A percentile compares a stretch with the other conserved stretches of the same genome.
These are phyloP conservation scores for Cucurbita pepo DNA, from an alignment of 306 rosid species.

Conservation along the genomic window DNA sequence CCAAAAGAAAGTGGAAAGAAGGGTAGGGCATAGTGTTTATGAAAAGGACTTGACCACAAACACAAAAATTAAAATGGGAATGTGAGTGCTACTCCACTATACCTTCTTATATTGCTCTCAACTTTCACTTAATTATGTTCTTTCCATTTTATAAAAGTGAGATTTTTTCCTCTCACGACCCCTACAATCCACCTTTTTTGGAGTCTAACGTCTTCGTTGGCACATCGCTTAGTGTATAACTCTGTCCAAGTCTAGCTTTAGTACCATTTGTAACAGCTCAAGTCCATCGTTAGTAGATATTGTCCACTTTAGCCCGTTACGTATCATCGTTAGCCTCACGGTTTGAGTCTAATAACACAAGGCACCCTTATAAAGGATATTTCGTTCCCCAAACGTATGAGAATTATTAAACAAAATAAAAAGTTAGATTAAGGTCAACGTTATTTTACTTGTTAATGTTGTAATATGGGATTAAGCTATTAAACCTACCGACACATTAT, in stretches of 20 bases:
- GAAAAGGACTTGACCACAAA: slow-evolving; percentile 1
- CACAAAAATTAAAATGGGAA: not conserved
- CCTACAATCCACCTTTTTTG: too few relatives aligned
- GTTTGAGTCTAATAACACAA: too few relatives aligned
- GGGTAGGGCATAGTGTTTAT: not conserved
- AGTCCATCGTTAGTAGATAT: too few relatives aligned
- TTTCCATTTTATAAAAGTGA: not conserved
- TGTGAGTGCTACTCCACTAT: slow-evolving; percentile 1
- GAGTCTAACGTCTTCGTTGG: too few relatives aligned
- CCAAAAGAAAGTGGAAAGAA: not conserved
- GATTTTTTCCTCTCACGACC: too few relatives aligned
- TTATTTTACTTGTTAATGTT: not conserved
- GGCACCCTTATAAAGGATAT: too few relatives aligned
- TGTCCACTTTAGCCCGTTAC: too few relatives aligned
- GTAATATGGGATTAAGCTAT: not conserved
- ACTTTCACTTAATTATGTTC: slow-evolving; percentile 1
- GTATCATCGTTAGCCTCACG: too few relatives aligned
- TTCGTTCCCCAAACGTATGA: too few relatives aligned
- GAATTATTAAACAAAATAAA: not conserved
- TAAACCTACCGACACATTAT: not conserved
- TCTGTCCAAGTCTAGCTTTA: too few relatives aligned
- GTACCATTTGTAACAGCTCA: too few relatives aligned
- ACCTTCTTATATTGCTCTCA: not conserved
- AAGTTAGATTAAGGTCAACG: not conserved
- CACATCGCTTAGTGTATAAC: too few relatives aligned